Evolutionary conservation across 1,284 basidiomycete genomes (phyloP), one percentile per base, ranked within the genome.

Genomic region (Apiotrichum domesticum): DNA sequence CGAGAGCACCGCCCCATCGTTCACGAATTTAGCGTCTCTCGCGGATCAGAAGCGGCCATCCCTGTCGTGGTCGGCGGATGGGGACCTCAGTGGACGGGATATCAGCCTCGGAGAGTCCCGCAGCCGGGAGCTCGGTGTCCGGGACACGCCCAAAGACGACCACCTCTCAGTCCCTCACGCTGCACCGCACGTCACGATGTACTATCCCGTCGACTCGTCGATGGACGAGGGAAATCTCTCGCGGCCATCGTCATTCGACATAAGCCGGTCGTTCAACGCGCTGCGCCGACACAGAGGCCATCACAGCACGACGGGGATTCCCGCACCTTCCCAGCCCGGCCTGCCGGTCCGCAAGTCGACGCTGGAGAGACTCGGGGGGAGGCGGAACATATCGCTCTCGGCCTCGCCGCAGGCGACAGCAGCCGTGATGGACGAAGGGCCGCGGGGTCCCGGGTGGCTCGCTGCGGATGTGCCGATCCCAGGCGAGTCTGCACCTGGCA

Each of bases 201-300:
- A 29, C 29, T 29, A 29, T 29, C 11, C 13, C 4, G 35, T 7
- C 47, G 47, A 39, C 35, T 7, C 14, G 8, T n/a, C 46, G 2
- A 7, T 32, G 3, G 55, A 56, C 6, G 33, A 54, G 10, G 34
- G 14, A 13, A 14, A 29, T 3, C 14, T 58, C 32, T 58, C 57
- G 10, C 53, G 57, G 34, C 29, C 41, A 6, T 33, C 56, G 4
- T 61, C 59, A 1, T 29, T 61, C 5, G 59, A 54, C 35, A 52
- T 37, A 6, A 15, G 13, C 29, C 39, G 49, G 11, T 51, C 50
- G 37, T n/a, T 40, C 35, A 32, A 13, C 51, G 35, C 42, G 3
- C 15, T 41, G 9, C 51, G 51, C 44, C 33, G 43, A 2, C 56
- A 54, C 29, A 52, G 56, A 33, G 43, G n/a, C 3, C 32, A 35